Percentiles rank a stretch among this genome's conserved stretches.
phyloP scores from a whole-genome alignment of 345 rosid species.

The Euphorbia peplus region DNA sequence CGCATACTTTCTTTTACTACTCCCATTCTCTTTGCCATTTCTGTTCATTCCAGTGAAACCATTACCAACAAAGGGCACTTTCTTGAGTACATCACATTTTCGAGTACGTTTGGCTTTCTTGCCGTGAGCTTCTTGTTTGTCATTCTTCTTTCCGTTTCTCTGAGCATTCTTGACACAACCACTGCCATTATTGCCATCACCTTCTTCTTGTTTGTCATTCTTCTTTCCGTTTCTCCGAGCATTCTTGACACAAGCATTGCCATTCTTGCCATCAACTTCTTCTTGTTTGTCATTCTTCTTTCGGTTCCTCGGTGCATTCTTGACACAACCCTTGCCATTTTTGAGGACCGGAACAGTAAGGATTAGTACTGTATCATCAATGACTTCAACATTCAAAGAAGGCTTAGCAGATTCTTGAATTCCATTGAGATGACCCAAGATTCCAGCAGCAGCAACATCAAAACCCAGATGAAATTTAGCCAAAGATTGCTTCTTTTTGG shows the following conservation, averaged over 20 bases:
- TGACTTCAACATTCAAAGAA: conserved; percentile 54
- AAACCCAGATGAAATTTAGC: conserved; percentile 43
- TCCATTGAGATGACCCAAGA: no score
- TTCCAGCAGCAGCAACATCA: no score
- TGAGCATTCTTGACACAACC: no score
- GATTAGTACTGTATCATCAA: conserved; percentile 76
- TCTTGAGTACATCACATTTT: conserved; percentile 19
- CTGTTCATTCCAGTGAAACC: conserved; percentile 6
- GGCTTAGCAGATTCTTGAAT: conserved; percentile 29
- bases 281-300: conserved; percentile 43
- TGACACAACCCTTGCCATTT: conserved; percentile 31
- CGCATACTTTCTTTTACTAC: conserved; percentile 37
- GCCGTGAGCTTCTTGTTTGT: no score
- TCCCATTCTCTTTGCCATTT: conserved; percentile 15
- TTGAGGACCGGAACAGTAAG: conserved; percentile 35
- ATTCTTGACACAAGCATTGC: no score
- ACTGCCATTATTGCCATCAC: no score
- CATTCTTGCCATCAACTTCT: conserved; percentile 34
- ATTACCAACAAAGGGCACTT: conserved; percentile 21
- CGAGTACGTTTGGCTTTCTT: conserved; percentile 39
- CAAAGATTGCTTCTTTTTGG: conserved; percentile 57
- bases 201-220: no score
- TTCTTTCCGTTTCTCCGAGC: no score
- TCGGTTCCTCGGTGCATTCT: conserved; percentile 27
- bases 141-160: no score